A percentile compares a stretch with the other conserved stretches of the same genome.
Conservation (phyloP, 495 filamentous ascomycete genomes). For the Penicillium soppii region DNA sequence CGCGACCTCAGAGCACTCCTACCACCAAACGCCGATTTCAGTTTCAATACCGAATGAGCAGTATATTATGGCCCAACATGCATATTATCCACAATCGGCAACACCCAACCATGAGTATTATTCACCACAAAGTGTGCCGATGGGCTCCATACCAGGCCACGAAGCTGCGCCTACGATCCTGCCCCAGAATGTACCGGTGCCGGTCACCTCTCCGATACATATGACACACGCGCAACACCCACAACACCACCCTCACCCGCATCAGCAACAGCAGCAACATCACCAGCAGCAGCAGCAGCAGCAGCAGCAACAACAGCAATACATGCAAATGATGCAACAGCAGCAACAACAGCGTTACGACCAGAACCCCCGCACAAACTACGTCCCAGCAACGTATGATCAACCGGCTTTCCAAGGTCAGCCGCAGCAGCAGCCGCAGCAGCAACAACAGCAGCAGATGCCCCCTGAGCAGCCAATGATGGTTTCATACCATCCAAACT, state of each 20-base stretch:
- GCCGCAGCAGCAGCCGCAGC: background rate
- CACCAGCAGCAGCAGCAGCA: slow-evolving; percentile 30
- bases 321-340: slow-evolving; percentile 20
- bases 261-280: slow-evolving; percentile 25
- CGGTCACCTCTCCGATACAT: slow-evolving; percentile 32
- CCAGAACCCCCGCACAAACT: slow-evolving; percentile 31
- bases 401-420: slow-evolving; percentile 30
- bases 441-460: slow-evolving; percentile 10
- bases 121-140: slow-evolving; percentile 33
- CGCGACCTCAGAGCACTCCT: slow-evolving; percentile 40
- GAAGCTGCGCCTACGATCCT: slow-evolving; percentile 31
- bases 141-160: slow-evolving; percentile 32
- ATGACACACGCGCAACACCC: slow-evolving; percentile 36
- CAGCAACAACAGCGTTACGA: slow-evolving; percentile 45
- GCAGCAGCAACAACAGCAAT: slow-evolving; percentile 29
- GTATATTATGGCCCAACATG: slow-evolving; percentile 41
- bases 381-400: slow-evolving; percentile 38
- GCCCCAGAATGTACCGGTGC: slow-evolving; percentile 27
- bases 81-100: slow-evolving; percentile 37
- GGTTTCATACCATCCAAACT: slow-evolving; percentile 37
- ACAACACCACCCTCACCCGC: slow-evolving; percentile 22
- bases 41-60: slow-evolving; percentile 36
- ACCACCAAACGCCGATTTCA: slow-evolving; percentile 29
- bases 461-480: slow-evolving; percentile 38
- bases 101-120: slow-evolving; percentile 43